These are phyloP conservation scores for Diaporthe destruens DNA, from an alignment of 2,329 filamentous ascomycete species.

Conservation along the genomic window DNA sequence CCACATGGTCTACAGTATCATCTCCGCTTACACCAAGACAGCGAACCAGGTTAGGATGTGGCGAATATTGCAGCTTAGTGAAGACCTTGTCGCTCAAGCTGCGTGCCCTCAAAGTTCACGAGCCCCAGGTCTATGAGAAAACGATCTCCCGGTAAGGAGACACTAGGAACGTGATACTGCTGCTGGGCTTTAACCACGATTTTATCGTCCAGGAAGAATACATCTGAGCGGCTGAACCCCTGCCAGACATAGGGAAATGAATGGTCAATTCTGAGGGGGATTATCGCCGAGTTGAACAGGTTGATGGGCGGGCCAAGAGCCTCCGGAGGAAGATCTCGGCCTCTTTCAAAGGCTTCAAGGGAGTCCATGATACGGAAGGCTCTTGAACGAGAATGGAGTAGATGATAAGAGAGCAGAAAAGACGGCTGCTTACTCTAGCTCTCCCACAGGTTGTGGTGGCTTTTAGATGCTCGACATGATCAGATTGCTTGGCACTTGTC, in stretches of 20 bases:
- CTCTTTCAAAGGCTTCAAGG: neutral
- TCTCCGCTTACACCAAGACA: neutral
- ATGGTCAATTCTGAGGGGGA: neutral
- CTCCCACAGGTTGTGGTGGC: too few relatives aligned
- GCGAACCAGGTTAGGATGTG: neutral
- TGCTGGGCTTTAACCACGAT: neutral
- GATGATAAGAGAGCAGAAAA: neutral
- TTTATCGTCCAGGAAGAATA: neutral
- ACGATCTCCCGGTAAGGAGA: neutral
- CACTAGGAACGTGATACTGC: neutral
- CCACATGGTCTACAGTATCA: neutral
- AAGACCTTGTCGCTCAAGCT: constrained; percentile 11
- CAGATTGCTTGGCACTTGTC: too few relatives aligned
- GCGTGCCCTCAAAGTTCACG: neutral
- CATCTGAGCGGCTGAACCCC: neutral
- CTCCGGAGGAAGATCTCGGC: neutral
- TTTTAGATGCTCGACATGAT: neutral
- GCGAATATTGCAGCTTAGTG: neutral
- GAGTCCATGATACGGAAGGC: neutral
- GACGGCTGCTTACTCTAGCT: neutral
- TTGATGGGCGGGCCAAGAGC: neutral
- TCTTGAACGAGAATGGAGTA: neutral
- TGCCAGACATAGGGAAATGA: neutral
- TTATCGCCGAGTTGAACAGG: neutral
- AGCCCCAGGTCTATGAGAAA: neutral